Conservation (phyloP, 495 filamentous ascomycete species). For the Tuber aestivum region DNA sequence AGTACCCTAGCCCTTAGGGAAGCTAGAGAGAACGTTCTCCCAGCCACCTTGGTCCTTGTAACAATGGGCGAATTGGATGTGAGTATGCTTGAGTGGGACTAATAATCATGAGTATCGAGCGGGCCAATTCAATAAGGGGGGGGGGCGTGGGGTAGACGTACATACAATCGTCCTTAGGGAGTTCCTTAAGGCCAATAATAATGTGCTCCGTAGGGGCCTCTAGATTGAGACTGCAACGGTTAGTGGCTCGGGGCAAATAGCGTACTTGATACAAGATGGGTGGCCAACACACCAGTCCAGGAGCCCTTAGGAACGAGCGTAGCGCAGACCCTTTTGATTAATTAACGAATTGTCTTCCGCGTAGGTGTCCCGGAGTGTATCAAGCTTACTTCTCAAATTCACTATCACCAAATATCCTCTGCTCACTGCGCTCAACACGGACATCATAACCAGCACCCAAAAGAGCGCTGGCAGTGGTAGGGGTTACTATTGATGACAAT, state of each 20-base stretch:
- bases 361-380: not conserved
- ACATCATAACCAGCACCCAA: slow-evolving; percentile 78
- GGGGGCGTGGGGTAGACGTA: slow-evolving; percentile 7
- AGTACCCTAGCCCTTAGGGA: slow-evolving; percentile 72
- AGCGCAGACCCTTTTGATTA: slow-evolving; percentile 52
- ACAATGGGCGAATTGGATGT: slow-evolving; percentile 77
- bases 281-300: slow-evolving; percentile 53
- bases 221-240: slow-evolving; percentile 12
- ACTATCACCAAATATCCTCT: slow-evolving; percentile 76
- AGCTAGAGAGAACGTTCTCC: slow-evolving; percentile 73
- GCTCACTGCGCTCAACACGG: slow-evolving; percentile 70
- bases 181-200: slow-evolving; percentile 89
- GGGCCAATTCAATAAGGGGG: not conserved
- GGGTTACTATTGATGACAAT: slow-evolving; percentile 49
- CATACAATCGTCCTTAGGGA: slow-evolving; percentile 74
- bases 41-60: slow-evolving; percentile 87
- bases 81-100: slow-evolving; percentile 78
- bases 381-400: slow-evolving; percentile 51
- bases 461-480: slow-evolving; percentile 68
- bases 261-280: not conserved
- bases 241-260: slow-evolving; percentile 11
- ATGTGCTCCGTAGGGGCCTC: slow-evolving; percentile 70
- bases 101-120: slow-evolving; percentile 14
- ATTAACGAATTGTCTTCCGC: not conserved
- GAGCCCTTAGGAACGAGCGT: slow-evolving; percentile 73